Evolutionary conservation across 305 asterid genomes (phyloP).

Genomic region (Caryopteris hybrid): DNA sequence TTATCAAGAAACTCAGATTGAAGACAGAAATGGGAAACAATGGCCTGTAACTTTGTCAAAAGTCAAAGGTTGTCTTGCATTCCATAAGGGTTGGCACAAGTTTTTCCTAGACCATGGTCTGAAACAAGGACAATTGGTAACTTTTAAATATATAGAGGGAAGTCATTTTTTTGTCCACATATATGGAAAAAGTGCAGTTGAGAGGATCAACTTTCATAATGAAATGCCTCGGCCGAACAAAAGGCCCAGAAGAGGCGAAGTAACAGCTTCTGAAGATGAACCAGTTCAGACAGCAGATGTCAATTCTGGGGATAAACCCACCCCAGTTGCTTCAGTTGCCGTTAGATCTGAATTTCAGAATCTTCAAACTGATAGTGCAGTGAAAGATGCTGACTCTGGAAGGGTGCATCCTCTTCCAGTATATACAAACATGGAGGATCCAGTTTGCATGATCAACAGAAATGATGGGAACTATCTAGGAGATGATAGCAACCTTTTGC

Average conservation of each 20-base stretch:
- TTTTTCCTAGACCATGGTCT: slow-evolving; percentile 29
- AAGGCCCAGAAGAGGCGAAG: background rate
- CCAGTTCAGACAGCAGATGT: too few relatives aligned
- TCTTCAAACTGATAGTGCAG: background rate
- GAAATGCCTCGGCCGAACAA: slow-evolving; percentile 4
- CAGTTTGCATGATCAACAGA: slow-evolving; percentile 15
- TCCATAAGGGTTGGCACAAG: slow-evolving; percentile 33
- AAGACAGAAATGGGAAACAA: slow-evolving; percentile 24
- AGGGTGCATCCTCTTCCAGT: background rate
- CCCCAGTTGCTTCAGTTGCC: background rate
- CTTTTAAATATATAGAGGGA: slow-evolving; percentile 21
- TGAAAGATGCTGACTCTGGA: slow-evolving; percentile 2
- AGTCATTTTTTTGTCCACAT: slow-evolving; percentile 32
- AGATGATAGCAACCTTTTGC: slow-evolving; percentile 22
- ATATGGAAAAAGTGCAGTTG: slow-evolving; percentile 21
- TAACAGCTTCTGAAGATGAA: too few relatives aligned
- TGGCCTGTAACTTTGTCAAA: slow-evolving; percentile 27
- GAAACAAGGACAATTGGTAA: slow-evolving; percentile 18
- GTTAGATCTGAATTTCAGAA: background rate
- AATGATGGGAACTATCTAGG: background rate
- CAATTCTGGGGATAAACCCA: slow-evolving; percentile 5
- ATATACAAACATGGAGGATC: slow-evolving; percentile 12
- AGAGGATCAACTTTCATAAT: slow-evolving; percentile 10
- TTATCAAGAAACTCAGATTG: slow-evolving; percentile 20
- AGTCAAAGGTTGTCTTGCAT: slow-evolving; percentile 21